These are phyloP conservation scores for Puccinia coronata DNA, from an alignment of 1,284 basidiomycete genomes.

Conservation along the genomic window DNA sequence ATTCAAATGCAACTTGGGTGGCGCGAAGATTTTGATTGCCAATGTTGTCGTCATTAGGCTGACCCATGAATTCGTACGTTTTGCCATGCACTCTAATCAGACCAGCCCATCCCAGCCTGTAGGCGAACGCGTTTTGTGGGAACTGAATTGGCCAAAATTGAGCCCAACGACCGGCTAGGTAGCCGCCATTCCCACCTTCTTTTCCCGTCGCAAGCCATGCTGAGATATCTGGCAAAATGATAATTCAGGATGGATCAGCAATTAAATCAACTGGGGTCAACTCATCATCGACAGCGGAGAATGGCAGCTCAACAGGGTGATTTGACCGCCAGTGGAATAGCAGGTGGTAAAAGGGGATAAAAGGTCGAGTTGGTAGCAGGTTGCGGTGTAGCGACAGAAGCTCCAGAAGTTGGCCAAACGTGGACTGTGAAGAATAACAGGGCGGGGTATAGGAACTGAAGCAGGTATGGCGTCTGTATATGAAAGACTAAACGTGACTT, in stretches of 20 bases:
- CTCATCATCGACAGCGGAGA: neutral
- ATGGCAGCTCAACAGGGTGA: constrained; percentile 51
- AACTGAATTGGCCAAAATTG: constrained; percentile 53
- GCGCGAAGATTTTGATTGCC: constrained; percentile 52
- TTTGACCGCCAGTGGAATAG: constrained; percentile 53
- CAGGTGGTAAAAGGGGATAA: constrained; percentile 52
- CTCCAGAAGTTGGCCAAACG: neutral
- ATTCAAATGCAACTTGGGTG: constrained; percentile 54
- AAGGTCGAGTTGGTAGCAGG: constrained; percentile 13
- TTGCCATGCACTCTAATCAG: constrained; percentile 52
- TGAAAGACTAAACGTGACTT: neutral
- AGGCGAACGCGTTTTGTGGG: constrained; percentile 35
- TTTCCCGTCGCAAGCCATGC: constrained; percentile 52
- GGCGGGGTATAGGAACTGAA: neutral
- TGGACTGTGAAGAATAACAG: neutral
- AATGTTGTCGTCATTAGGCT: constrained; percentile 38
- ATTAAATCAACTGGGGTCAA: neutral
- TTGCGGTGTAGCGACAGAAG: neutral
- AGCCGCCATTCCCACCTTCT: constrained; percentile 49
- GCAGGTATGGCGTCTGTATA: neutral
- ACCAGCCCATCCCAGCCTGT: constrained; percentile 52
- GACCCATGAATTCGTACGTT: constrained; percentile 53
- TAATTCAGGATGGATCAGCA: neutral
- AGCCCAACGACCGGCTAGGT: constrained; percentile 52
- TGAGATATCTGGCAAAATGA: constrained; percentile 50